Base-by-base conservation (phyloP, 305 asterid species). In the Galium porrigens region DNA sequence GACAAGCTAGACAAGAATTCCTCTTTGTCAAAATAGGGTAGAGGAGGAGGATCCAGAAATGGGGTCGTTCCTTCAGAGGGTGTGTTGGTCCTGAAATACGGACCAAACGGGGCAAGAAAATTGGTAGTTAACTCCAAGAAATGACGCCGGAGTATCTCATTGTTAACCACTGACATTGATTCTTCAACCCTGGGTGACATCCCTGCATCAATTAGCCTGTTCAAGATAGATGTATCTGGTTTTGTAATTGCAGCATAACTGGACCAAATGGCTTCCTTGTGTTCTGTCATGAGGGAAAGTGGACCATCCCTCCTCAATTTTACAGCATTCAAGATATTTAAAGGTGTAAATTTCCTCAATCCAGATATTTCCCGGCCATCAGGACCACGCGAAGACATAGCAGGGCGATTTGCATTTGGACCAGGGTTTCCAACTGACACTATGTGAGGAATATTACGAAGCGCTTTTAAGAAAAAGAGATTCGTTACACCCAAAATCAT, bases 131-230 rank as follows among this genome's bases (percentile, higher is more conserved):
- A 82, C 88, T 92, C 98, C 86, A 89, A 74, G 76, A 92, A 92
- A 82, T 92, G 98, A 64, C 98, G 95, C 62, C 95, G 95, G 56
- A 92, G 77, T 72, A 92, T 87, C 77, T 92, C 98, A 49, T 92
- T 92, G 81, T 89, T 92, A 69, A 92, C 98, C 69, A 92, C 95
- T 11, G 98, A 92, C 98, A 92, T 92, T 1, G 96, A 89, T 86
- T 92, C 98, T 78, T 92, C 98, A 71, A 87, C 95, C 76, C 96
- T 83, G 36, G 98, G 98, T 46, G 95, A 92, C 85, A 87, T 46
- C 69, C 98, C 98, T 54, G 96, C 98, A 87, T 92, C 96, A 77
- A 92, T 83, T 51, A 92, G 85, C 83, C 98, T 80, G 73, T 92
- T 92, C 80, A 92, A 76, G 75, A 92, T 85, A 52, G 96, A 84